These are phyloP conservation scores for Lichtheimia ornata DNA, from an alignment of 371 early-diverging fungal species.

Conservation along the genomic window DNA sequence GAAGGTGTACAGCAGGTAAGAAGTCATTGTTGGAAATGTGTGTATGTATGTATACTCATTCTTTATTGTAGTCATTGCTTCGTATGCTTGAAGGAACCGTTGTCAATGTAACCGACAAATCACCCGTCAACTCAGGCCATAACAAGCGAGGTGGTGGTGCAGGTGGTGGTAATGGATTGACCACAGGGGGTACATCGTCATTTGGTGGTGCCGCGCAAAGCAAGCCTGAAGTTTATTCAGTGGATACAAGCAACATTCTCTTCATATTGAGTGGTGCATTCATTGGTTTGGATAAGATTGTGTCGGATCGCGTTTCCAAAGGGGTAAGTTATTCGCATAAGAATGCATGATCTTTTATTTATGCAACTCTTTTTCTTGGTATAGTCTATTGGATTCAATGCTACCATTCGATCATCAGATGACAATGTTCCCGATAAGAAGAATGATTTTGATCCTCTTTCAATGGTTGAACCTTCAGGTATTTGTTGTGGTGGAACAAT, in stretches of 20 bases:
- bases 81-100: constrained; percentile 90
- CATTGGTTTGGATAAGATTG: constrained; percentile 83
- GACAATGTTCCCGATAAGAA: constrained; percentile 8
- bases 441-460: constrained; percentile 26
- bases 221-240: constrained; percentile 66
- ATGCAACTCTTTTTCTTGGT: background rate
- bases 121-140: constrained; percentile 50
- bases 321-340: constrained; percentile 41
- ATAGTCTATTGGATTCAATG: constrained; percentile 77
- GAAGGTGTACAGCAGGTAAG: constrained; percentile 90
- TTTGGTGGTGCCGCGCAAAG: constrained; percentile 5
- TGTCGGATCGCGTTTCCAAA: constrained; percentile 78
- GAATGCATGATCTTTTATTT: background rate
- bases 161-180: constrained; percentile 57
- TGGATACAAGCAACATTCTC: constrained; percentile 90
- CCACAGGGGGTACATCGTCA: background rate
- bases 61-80: constrained; percentile 57
- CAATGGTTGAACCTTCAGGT: constrained; percentile 73
- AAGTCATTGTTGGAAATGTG: too few relatives aligned
- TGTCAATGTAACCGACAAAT: constrained; percentile 84
- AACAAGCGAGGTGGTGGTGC: constrained; percentile 43
- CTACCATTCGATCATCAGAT: constrained; percentile 42
- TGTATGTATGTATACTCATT: background rate
- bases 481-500: constrained; percentile 20
- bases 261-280: constrained; percentile 94